Evolutionary conservation across 2,329 filamentous ascomycete genomes (phyloP).

Genomic region (Ceratocystis albifundus): DNA sequence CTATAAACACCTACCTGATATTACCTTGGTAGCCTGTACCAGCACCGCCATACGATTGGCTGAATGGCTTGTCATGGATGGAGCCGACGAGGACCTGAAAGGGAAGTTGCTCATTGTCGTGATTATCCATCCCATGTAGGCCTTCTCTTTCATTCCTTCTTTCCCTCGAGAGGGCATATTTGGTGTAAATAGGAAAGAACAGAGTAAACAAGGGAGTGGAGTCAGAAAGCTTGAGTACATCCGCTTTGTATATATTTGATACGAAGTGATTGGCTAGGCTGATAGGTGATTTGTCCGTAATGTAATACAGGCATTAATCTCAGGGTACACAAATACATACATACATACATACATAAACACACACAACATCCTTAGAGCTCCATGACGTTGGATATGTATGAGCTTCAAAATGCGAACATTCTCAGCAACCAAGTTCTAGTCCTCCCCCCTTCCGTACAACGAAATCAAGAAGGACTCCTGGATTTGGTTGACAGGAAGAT

Average conservation of each 20-base stretch:
- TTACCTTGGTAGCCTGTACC: not conserved
- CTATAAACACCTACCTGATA: too few species aligned
- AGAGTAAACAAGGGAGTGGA: not conserved
- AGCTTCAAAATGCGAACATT: not conserved
- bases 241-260: not conserved
- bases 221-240: not conserved
- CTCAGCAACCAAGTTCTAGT: not conserved
- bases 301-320: too few species aligned
- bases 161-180: too few species aligned
- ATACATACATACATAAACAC: too few species aligned
- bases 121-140: not conserved
- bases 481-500: constrained; percentile 8
- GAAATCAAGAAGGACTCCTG: not conserved
- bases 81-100: not conserved
- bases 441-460: not conserved
- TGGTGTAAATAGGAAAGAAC: not conserved
- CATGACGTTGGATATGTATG: not conserved
- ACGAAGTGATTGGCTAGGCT: not conserved
- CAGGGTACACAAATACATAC: too few species aligned
- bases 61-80: not conserved
- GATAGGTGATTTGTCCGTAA: too few species aligned
- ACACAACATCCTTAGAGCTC: not conserved
- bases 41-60: not conserved
- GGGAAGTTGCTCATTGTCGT: constrained; percentile 2
- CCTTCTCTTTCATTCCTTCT: not conserved